Conservation (phyloP, 768 basidiomycete genomes). For the Mycena galopus region DNA sequence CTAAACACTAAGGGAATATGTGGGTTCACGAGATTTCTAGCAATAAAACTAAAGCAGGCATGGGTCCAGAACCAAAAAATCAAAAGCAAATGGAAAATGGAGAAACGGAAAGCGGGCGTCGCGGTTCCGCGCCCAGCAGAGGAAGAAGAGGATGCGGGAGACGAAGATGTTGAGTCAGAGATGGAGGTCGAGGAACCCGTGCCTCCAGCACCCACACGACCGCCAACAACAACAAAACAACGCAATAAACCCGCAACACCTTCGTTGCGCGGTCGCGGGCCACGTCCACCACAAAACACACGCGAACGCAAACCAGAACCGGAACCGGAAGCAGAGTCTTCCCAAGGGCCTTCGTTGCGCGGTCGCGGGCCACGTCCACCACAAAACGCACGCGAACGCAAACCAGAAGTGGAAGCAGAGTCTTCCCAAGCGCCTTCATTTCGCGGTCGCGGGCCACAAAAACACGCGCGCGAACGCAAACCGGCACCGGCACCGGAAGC, state of each 20-base stretch:
- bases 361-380: too few species aligned
- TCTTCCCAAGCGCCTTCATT: too few species aligned
- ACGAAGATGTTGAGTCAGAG: slow-evolving; percentile 31
- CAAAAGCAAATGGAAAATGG: slow-evolving; percentile 81
- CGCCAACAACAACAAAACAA: slow-evolving; percentile 29
- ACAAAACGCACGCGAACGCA: too few species aligned
- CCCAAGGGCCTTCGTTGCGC: too few species aligned
- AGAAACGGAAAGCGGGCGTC: slow-evolving; percentile 67
- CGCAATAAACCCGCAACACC: slow-evolving; percentile 29
- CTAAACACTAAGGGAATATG: background rate
- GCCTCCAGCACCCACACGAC: background rate
- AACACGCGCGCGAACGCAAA: background rate
- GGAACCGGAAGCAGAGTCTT: too few species aligned
- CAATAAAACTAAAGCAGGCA: slow-evolving; percentile 83
- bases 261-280: too few species aligned
- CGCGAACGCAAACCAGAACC: too few species aligned
- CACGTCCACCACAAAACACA: too few species aligned
- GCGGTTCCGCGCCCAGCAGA: slow-evolving; percentile 7
- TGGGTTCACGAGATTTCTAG: slow-evolving; percentile 51
- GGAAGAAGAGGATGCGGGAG: slow-evolving; percentile 30
- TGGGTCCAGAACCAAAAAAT: slow-evolving; percentile 86
- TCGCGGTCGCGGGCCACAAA: too few species aligned
- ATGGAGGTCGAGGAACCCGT: slow-evolving; percentile 27
- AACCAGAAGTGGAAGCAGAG: too few species aligned
- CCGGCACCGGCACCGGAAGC: background rate